Conservation (phyloP, 1,139 yeast genomes). For the Lodderomyces theae region DNA sequence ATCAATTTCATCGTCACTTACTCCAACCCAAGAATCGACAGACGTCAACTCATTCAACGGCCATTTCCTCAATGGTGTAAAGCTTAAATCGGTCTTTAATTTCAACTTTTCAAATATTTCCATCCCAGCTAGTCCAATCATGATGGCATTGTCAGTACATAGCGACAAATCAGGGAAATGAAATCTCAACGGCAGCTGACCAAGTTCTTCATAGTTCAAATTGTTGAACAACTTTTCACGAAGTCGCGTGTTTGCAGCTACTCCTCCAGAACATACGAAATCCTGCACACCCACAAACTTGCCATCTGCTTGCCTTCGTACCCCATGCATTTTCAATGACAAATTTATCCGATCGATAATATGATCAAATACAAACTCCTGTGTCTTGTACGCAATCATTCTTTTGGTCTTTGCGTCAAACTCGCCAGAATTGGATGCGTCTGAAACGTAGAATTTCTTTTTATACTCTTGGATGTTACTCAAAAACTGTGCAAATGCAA, state of each 20-base stretch:
- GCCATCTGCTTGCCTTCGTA: conserved; percentile 23
- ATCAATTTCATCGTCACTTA: conserved; percentile 16
- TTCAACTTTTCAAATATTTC: conserved; percentile 64
- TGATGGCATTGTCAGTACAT: conserved; percentile 93
- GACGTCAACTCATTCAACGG: conserved; percentile 52
- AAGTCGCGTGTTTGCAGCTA: conserved; percentile 69
- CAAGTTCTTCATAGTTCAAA: conserved; percentile 20
- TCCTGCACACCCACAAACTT: conserved; percentile 45
- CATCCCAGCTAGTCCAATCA: conserved; percentile 98
- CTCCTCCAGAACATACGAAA: conserved; percentile 91
- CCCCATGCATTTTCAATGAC: conserved; percentile 42
- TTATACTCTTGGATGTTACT: conserved; percentile 47
- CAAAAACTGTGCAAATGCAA: conserved; percentile 78
- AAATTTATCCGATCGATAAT: conserved; percentile 60
- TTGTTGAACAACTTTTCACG: conserved; percentile 47
- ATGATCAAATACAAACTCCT: conserved; percentile 69
- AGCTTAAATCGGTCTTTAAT: conserved; percentile 47
- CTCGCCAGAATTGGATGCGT: conserved; percentile 2
- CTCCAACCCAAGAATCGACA: conserved; percentile 50
- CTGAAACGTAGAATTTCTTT: conserved; percentile 9
- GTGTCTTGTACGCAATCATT: conserved; percentile 60
- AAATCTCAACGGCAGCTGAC: conserved; percentile 21
- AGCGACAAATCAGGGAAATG: conserved; percentile 69
- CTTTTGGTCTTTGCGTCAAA: conserved; percentile 24
- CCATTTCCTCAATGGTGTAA: conserved; percentile 72